phyloP scores from a whole-genome alignment of 2,329 filamentous ascomycete genomes.

The Neofusicoccum ribis region DNA sequence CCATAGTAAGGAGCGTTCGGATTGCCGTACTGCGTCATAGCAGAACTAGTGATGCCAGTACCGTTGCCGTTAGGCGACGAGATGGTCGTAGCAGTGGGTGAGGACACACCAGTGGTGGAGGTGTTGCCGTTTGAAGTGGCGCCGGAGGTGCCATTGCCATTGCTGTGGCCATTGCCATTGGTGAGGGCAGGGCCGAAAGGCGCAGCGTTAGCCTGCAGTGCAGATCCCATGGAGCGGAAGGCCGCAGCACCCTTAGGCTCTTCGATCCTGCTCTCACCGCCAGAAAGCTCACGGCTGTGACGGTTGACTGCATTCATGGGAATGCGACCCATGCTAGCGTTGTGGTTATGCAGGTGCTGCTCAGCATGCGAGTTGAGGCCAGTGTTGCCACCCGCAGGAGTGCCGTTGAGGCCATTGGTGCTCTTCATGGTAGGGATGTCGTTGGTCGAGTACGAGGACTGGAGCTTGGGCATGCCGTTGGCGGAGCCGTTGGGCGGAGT shows the following conservation, averaged over 20 bases:
- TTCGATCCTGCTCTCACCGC: constrained; percentile 35
- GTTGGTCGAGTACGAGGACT: constrained; percentile 86
- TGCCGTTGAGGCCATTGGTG: constrained; percentile 51
- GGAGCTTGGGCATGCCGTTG: constrained; percentile 70
- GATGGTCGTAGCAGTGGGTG: constrained; percentile 8
- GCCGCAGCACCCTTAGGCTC: constrained; percentile 43
- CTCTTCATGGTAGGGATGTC: constrained; percentile 85
- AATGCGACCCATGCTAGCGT: constrained; percentile 78
- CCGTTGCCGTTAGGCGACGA: not conserved
- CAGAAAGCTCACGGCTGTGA: constrained; percentile 71
- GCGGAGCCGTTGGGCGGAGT: constrained; percentile 59
- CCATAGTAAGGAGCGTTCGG: constrained; percentile 44
- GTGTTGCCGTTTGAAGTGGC: not conserved
- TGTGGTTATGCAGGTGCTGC: constrained; percentile 68
- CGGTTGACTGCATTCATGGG: constrained; percentile 65
- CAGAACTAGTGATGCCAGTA: not conserved
- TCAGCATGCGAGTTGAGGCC: constrained; percentile 55
- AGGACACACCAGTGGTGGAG: not conserved
- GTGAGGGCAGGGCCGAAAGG: constrained; percentile 69
- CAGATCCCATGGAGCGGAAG: constrained; percentile 66
- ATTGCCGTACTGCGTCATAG: constrained; percentile 1
- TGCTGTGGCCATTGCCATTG: not conserved
- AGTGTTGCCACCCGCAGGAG: constrained; percentile 24
- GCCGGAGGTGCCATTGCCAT: not conserved
- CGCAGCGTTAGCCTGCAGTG: constrained; percentile 75